phyloP scores from a whole-genome alignment of 805 yeast genomes.

The Sugiyamaella floridensis region DNA sequence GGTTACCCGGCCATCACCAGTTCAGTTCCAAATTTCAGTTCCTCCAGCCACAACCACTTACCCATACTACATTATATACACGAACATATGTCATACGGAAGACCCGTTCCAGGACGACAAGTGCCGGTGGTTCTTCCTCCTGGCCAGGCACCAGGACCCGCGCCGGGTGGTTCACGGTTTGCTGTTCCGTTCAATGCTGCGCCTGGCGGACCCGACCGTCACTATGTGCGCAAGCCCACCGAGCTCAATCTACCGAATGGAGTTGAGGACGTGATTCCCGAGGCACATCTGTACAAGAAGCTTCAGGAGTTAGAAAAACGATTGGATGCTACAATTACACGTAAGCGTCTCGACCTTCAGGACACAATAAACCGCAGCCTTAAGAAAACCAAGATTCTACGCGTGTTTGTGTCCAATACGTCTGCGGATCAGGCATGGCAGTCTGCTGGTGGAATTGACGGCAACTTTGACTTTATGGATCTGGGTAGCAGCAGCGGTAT shows the following conservation, averaged over 20 bases:
- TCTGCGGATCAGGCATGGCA: slow-evolving; percentile 91
- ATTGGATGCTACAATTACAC: slow-evolving; percentile 71
- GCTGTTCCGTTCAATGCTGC: neutral
- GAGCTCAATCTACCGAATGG: slow-evolving; percentile 46
- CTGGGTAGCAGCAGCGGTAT: slow-evolving; percentile 17
- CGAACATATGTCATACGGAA: neutral
- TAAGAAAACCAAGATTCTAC: slow-evolving; percentile 50
- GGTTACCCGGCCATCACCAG: neutral
- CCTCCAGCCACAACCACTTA: neutral
- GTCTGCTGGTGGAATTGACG: slow-evolving; percentile 30
- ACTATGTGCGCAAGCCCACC: slow-evolving; percentile 36
- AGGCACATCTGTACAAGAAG: slow-evolving; percentile 63
- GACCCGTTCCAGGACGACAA: neutral
- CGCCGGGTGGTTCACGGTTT: neutral
- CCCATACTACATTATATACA: neutral
- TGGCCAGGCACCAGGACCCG: neutral
- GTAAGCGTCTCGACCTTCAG: slow-evolving; percentile 80
- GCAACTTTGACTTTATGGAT: slow-evolving; percentile 25
- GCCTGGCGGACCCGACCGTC: slow-evolving; percentile 8
- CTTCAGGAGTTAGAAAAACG: slow-evolving; percentile 75
- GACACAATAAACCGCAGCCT: slow-evolving; percentile 49
- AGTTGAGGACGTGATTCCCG: slow-evolving; percentile 48
- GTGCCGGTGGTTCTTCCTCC: neutral
- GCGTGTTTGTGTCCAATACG: slow-evolving; percentile 78
- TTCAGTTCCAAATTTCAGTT: neutral